These are phyloP conservation scores for Caloboletus inedulis DNA, from an alignment of 1,284 basidiomycete species.

Conservation along the genomic window DNA sequence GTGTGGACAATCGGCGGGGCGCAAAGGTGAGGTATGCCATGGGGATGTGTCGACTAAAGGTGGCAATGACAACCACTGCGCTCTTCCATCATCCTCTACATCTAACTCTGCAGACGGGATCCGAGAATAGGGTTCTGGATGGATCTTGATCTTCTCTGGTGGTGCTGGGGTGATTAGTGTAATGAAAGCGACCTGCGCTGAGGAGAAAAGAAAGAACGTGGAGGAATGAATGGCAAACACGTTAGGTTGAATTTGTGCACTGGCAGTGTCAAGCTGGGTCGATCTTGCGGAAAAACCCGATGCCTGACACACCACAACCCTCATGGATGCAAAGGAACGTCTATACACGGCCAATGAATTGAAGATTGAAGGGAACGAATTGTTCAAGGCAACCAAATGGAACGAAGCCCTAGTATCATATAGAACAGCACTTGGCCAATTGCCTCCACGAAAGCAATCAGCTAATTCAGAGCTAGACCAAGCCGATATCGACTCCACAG, in stretches of 20 bases:
- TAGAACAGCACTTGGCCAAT: constrained; percentile 51
- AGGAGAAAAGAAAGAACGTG: constrained; percentile 11
- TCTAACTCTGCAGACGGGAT: constrained; percentile 38
- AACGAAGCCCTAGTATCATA: constrained; percentile 64
- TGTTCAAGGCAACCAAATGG: constrained; percentile 55
- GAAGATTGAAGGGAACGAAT: constrained; percentile 58
- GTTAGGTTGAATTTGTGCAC: too few relatives aligned
- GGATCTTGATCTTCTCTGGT: constrained; percentile 42
- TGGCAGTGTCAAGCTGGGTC: too few relatives aligned
- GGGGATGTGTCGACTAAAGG: constrained; percentile 37
- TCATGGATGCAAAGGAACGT: constrained; percentile 35
- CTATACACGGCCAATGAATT: constrained; percentile 54
- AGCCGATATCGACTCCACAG: constrained; percentile 11
- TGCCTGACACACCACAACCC: background rate
- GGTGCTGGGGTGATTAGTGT: constrained; percentile 56
- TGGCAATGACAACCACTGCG: constrained; percentile 57
- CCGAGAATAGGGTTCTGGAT: constrained; percentile 58
- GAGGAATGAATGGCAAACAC: constrained; percentile 5
- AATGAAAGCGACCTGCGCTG: constrained; percentile 48
- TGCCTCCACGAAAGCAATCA: constrained; percentile 46
- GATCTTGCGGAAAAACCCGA: constrained; percentile 6
- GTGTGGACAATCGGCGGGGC: constrained; percentile 38
- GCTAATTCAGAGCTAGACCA: constrained; percentile 14
- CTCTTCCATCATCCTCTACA: constrained; percentile 45
- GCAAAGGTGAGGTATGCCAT: constrained; percentile 49